Conservation (phyloP, 2,329 filamentous ascomycete species). For the Truncatella angustata region DNA sequence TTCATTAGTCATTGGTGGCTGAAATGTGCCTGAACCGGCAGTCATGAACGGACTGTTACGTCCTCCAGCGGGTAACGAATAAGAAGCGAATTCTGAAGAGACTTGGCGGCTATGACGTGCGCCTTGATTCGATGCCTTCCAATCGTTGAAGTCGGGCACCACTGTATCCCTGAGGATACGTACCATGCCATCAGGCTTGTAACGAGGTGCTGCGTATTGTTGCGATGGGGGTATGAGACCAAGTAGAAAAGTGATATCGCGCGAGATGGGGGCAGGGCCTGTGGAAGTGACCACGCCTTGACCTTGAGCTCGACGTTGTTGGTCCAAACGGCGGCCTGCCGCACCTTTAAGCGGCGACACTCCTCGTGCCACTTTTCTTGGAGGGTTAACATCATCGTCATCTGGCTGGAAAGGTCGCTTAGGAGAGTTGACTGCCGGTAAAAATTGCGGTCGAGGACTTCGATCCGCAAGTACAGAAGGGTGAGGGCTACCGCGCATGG, state of each 20-base stretch:
- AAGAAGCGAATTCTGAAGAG: not conserved
- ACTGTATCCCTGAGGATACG: conserved; percentile 67
- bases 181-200: conserved; percentile 71
- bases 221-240: conserved; percentile 73
- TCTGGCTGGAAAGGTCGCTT: conserved; percentile 64
- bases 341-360: conserved; percentile 91
- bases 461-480: conserved; percentile 29
- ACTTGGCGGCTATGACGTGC: conserved; percentile 32
- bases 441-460: conserved; percentile 48
- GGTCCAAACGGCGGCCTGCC: conserved; percentile 79
- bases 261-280: conserved; percentile 66
- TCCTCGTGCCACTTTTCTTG: conserved; percentile 84
- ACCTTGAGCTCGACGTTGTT: conserved; percentile 62
- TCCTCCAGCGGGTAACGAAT: conserved; percentile 31
- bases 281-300: conserved; percentile 35
- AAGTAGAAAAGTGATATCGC: conserved; percentile 63
- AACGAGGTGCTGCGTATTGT: conserved; percentile 67
- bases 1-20: too few species aligned
- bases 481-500: conserved; percentile 44
- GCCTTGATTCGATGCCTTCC: conserved; percentile 36
- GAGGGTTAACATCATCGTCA: conserved; percentile 73
- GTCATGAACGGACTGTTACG: conserved; percentile 51
- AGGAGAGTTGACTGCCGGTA: conserved; percentile 51
- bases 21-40: too few species aligned
- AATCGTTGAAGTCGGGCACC: conserved; percentile 59